Conservation (phyloP, 1,139 yeast species). For the Zygoascus sp. region DNA sequence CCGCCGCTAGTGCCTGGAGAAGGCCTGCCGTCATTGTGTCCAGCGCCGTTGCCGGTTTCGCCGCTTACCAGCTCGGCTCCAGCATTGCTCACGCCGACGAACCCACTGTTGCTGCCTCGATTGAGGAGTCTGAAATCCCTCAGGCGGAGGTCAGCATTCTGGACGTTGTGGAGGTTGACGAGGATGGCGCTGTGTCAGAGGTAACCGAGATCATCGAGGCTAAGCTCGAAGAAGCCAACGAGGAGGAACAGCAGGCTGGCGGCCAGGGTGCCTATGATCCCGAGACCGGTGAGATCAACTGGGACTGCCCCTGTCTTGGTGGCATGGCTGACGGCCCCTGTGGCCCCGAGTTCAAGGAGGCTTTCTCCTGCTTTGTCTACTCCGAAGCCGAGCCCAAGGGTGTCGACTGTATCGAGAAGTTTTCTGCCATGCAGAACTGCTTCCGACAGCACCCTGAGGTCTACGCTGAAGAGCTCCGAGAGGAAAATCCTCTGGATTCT, state of each 20-base stretch:
- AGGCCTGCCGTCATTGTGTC: conserved; percentile 4
- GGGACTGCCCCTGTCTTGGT: conserved; percentile 99
- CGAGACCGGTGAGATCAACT: conserved; percentile 97
- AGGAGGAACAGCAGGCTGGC: conserved; percentile 16
- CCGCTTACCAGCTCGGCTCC: conserved; percentile 49
- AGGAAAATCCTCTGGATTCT: conserved; percentile 36
- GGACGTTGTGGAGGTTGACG: conserved; percentile 7
- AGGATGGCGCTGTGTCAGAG: conserved; percentile 12
- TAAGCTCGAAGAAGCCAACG: conserved; percentile 9
- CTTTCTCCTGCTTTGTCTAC: conserved; percentile 92
- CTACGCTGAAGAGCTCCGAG: conserved; percentile 85
- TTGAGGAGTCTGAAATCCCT: conserved; percentile 47
- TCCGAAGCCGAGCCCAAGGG: conserved; percentile 97
- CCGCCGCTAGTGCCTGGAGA: conserved; percentile 1
- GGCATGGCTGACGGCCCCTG: conserved; percentile 99
- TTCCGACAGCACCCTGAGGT: conserved; percentile 92
- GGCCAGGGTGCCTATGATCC: conserved; percentile 79
- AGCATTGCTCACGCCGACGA: conserved; percentile 44
- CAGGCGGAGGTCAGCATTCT: conserved; percentile 14
- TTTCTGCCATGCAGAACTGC: conserved; percentile 89
- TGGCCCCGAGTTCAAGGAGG: conserved; percentile 95
- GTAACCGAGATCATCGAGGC: conserved; percentile 12
- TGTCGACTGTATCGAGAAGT: conserved; percentile 89
- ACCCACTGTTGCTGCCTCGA: conserved; percentile 85
- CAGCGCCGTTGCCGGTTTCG: conserved; percentile 52